Evolutionary conservation across 768 basidiomycete genomes (phyloP), one percentile per base, ranked within the genome.

Genomic region (Amanita pallidorosea): DNA sequence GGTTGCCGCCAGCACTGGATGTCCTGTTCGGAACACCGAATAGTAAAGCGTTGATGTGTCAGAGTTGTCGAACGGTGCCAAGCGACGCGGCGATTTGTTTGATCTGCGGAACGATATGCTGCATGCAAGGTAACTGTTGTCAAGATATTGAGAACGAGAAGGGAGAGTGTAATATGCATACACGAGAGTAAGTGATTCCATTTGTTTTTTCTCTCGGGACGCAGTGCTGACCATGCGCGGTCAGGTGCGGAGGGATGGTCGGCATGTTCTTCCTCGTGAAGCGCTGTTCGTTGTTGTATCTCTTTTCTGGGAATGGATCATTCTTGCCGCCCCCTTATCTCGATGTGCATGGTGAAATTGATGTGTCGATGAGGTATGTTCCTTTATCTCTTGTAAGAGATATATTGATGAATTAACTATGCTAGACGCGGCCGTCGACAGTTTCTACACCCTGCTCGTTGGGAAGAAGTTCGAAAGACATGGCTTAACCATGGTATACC

Each of bases 131-230:
- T 57, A 84, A 93, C 55, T 99, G 96, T 60, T 99, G 96, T 63
- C 70, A 74, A 56, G 91, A 92, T 55, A 58, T 65, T 46, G 74
- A 81, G 25, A 79, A 82, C 38, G 70, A 74, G 13, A 70, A 84
- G 22, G 96, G 95, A 25, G 95, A 99, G 61, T 97, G 94, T 64
- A 99, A 97, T 63, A 79, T 88, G 74, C 96, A 98, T 62, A 88
- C 85, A 46, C 75, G 92, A 76, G 86, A 89, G 95, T 96, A 61
- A 61, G 92, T 82, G 6, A 29, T 31, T 49, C 52, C 42, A 31
- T 29, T 8, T 29, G 11, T 31, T 40, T 27, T 46, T 47, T 56
- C n/a, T n/a, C n/a, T n/a, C 41, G 22, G 29, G 23, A 18, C 37
- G 6, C 18, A 35, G 47, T 23, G 33, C 8, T 35, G 22, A 49